Evolutionary conservation across 192 early-diverging fungal genomes (phyloP), one percentile per base, ranked within the genome.

Genomic region (Backusella macrospora): DNA sequence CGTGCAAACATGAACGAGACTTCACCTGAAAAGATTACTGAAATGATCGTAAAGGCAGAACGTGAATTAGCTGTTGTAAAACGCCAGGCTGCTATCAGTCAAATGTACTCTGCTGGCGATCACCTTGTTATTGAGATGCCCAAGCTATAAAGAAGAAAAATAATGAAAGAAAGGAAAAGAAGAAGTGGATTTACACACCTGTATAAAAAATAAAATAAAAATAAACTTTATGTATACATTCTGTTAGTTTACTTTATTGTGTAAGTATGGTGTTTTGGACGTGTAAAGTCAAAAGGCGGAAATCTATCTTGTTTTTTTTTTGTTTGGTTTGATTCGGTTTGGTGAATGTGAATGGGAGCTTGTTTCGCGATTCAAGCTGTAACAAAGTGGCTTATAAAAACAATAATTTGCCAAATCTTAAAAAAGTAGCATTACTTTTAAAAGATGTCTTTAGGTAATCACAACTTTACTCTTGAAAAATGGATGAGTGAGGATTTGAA

Each of bases 11-110:
- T 80, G 71, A 76, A 66, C 26, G 84, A 83, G 71, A 82, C 88
- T 37, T 85, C 92, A 71, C 84, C 90, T 5, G 80, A 55, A 6
- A 85, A 76, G 42, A 87, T 93, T 67, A 55, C 76, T 65, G 68
- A 73, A 23, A 73, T 92, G 39, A 80, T 92, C 74, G 68, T 69
- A 16, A 86, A 92, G 71, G 94, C 88, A 34, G 81, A 87, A 71
- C 66, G 77, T 8, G 90, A 96, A 44, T 89, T 96, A 43, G 83
- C 80, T 29, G 89, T 95, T 18, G 88, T 92, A 55, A 82, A 89
- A 83, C 84, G 95, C 21, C 95, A 97, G 81, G 90, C 90, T 18
- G 65, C 83, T 39, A 85, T 97, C 70, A 95, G 92, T 75, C 78
- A 78, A 67, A 86, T 95, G 78, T 97, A 92, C 78, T 74, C 83